Evolutionary conservation across 441 rosid species (phyloP).

Genomic region (Hypseocharis bilobata): DNA sequence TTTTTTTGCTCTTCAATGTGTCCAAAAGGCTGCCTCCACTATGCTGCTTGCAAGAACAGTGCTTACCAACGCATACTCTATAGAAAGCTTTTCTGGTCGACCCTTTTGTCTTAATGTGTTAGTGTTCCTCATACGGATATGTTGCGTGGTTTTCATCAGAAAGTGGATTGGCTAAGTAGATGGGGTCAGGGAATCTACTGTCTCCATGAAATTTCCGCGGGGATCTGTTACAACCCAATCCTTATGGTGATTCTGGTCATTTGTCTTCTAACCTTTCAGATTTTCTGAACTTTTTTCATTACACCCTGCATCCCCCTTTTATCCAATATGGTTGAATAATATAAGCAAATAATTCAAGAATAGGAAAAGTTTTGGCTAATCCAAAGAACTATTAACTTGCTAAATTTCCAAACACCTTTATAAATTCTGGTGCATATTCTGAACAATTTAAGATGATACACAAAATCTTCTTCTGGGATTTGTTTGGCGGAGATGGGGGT

Average conservation of each 20-base stretch:
- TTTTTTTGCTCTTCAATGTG: slow-evolving; percentile 8
- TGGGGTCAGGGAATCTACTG: slow-evolving; percentile 15
- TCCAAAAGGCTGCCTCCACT: slow-evolving; percentile 30
- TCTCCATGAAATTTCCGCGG: slow-evolving; percentile 13
- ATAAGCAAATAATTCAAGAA: too few species aligned
- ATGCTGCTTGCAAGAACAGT: slow-evolving; percentile 19
- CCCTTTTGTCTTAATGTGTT: slow-evolving; percentile 9
- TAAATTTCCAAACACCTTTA: too few species aligned
- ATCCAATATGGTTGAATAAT: too few species aligned
- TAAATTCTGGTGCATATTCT: not conserved
- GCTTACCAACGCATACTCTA: slow-evolving; percentile 12
- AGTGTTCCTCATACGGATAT: slow-evolving; percentile 8
- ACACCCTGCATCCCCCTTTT: too few species aligned
- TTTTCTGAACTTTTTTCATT: too few species aligned
- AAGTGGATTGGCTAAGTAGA: slow-evolving; percentile 1
- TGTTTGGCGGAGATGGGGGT: too few species aligned
- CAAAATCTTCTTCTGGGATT: too few species aligned
- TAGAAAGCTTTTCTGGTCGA: slow-evolving; percentile 10
- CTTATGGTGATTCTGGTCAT: too few species aligned
- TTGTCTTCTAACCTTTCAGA: too few species aligned
- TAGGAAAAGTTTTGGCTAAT: too few species aligned
- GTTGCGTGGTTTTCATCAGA: slow-evolving; percentile 14
- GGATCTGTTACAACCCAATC: slow-evolving; percentile 3
- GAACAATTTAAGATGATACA: not conserved
- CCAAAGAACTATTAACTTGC: too few species aligned